A percentile compares a stretch with the other conserved stretches of the same genome.
phyloP scores from a whole-genome alignment of 257 asterid genomes.

The Cordia subcordata region DNA sequence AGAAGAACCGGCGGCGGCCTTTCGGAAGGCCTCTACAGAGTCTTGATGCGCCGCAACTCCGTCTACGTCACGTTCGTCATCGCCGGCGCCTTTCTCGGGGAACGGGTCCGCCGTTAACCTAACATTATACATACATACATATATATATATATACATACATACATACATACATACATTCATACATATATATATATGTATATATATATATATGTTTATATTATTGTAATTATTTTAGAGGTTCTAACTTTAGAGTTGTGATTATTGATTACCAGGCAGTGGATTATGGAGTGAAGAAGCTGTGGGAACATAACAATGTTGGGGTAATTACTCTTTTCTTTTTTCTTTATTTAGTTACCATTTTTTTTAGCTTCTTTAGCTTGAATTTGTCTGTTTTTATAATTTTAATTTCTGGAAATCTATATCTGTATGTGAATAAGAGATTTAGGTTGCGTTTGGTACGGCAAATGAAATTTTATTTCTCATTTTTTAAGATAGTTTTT shows the following conservation, averaged over 20 bases:
- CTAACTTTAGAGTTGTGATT: constrained; percentile 10
- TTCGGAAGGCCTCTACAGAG: constrained; percentile 68
- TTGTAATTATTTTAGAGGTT: constrained; percentile 5
- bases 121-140: background rate
- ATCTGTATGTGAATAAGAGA: no score
- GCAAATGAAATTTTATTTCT: no score
- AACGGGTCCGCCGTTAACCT: no score
- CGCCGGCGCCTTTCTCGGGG: constrained; percentile 80
- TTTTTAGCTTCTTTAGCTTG: background rate
- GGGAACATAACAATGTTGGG: constrained; percentile 75
- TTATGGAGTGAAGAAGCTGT: constrained; percentile 53
- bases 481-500: no score
- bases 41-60: constrained; percentile 84
- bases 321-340: no score
- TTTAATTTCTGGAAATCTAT: no score
- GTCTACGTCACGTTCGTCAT: constrained; percentile 79
- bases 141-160: no score
- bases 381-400: no score
- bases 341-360: no score
- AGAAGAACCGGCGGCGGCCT: constrained; percentile 57
- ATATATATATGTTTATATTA: background rate
- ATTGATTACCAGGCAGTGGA: constrained; percentile 58
- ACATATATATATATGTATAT: no score
- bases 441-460: no score
- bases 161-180: no score